Conservation (phyloP, 1,139 yeast species). For the Yamadazyma taylorii region DNA sequence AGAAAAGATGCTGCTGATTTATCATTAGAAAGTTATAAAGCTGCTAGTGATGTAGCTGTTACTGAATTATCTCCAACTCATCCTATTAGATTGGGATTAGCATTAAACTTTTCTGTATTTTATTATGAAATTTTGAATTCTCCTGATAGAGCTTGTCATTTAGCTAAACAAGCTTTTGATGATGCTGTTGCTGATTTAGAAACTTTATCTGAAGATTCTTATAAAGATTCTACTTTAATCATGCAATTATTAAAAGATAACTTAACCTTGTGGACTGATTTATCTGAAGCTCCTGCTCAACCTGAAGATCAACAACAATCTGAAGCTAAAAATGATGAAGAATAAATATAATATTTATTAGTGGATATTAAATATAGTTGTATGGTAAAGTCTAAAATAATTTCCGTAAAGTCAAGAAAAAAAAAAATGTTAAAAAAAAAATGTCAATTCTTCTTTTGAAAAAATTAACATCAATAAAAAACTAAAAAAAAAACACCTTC, state of each 20-base stretch:
- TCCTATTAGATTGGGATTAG: constrained; percentile 97
- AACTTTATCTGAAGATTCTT: constrained; percentile 95
- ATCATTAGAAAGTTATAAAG: constrained; percentile 90
- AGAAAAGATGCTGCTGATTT: constrained; percentile 91
- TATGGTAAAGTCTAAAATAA: background rate
- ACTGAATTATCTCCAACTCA: constrained; percentile 98
- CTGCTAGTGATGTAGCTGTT: constrained; percentile 96
- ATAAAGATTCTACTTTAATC: constrained; percentile 96
- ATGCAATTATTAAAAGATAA: constrained; percentile 99
- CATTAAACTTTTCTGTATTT: constrained; percentile 96
- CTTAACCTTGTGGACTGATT: constrained; percentile 98
- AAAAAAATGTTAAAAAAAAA: background rate
- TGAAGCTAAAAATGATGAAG: constrained; percentile 25
- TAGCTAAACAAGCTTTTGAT: constrained; percentile 98
- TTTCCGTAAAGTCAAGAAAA: background rate
- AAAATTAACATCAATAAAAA: background rate
- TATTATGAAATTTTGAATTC: constrained; percentile 97
- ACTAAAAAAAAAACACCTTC: too few species aligned
- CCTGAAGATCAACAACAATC: constrained; percentile 49
- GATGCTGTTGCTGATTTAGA: constrained; percentile 99
- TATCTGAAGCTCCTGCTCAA: constrained; percentile 81
- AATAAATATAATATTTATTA: constrained; percentile 12
- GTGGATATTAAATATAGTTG: background rate
- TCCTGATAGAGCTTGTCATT: constrained; percentile 97
- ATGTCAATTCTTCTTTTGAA: background rate